A percentile compares a stretch with the other conserved stretches of the same genome.
Evolutionary conservation across 2,329 filamentous ascomycete species (phyloP).

Genomic region (Xylariaceae sp.): DNA sequence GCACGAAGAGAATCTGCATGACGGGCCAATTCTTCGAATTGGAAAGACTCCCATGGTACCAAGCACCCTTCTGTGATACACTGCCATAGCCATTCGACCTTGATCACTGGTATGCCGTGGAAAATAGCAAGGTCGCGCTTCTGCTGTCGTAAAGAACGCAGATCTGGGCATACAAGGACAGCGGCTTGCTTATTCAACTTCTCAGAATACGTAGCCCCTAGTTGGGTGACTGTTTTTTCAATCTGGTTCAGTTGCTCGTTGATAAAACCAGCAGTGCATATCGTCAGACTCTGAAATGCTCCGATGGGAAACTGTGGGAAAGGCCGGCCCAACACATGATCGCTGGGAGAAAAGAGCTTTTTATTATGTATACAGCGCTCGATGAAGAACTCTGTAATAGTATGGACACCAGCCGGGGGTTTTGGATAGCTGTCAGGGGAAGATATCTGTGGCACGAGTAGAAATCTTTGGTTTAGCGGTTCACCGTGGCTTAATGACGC

Average conservation of each 20-base stretch:
- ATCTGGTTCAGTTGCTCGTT: constrained; percentile 83
- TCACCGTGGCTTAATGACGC: constrained; percentile 25
- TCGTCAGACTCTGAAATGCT: constrained; percentile 63
- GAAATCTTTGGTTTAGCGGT: constrained; percentile 39
- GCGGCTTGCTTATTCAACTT: constrained; percentile 66
- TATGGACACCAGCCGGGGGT: constrained; percentile 38
- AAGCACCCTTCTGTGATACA: constrained; percentile 59
- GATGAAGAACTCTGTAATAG: constrained; percentile 88
- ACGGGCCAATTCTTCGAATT: constrained; percentile 42
- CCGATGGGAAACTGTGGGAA: constrained; percentile 65
- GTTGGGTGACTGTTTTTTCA: constrained; percentile 65
- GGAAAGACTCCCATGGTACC: constrained; percentile 41
- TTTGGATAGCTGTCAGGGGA: constrained; percentile 41
- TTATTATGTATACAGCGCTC: constrained; percentile 82
- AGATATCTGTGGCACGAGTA: constrained; percentile 51
- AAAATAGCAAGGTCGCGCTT: constrained; percentile 73
- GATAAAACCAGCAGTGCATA: constrained; percentile 78
- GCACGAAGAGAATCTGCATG: constrained; percentile 13
- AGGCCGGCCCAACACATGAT: constrained; percentile 70
- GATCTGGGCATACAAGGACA: constrained; percentile 66
- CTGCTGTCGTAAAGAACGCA: constrained; percentile 56
- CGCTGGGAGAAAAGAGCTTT: constrained; percentile 60
- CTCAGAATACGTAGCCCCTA: constrained; percentile 79
- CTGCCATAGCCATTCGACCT: constrained; percentile 77
- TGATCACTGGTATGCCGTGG: constrained; percentile 76